Evolutionary conservation across 768 basidiomycete species (phyloP), one percentile per base, ranked within the genome.

Genomic region (Trametopsis cervina): DNA sequence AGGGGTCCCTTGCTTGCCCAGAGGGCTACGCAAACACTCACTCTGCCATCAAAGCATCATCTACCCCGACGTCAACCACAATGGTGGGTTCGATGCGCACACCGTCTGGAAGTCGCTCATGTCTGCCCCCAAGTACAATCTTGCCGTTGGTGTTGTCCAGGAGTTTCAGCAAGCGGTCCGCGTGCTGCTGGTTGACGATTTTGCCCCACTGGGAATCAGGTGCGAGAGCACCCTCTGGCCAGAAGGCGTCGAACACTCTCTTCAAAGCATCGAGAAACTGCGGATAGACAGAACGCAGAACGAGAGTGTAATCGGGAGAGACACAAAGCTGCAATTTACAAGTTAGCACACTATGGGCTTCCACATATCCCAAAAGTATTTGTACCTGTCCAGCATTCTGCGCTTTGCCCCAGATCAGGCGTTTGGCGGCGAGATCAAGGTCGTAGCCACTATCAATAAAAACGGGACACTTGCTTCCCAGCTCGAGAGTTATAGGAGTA

Each of bases 391-490:
- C 86, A 1, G 77, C 69, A 52, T 88, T 87, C 49, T 65, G 69
- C 7, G 66, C 66, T 62, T 87, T 88, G 1, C 80, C 85, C 74
- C 77, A 83, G 22, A 85, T 62, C 26, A 85, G 72, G 6, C 85
- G 74, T 57, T 75, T 77, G 2, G 84, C 86, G 0, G 78, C 74
- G 25, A 81, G 50, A 4, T 70, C 63, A 53, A 80, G 53, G 56
- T 78, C 66, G 36, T 71, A 63, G 20, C 66, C 63, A 5, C 68
- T 48, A 43, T 72, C 72, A 35, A 81, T 61, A 20, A 77, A 50
- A 2, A 71, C 74, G 2, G 75, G 72, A 26, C 65, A 69, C 62
- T 76, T 77, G 23, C 69, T 71, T 42, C 63, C 66, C 25, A 68
- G 53, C 57, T 74, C 73, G 39, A 75, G 65, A 18, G 73, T 70